These are phyloP conservation scores for Setaria italica DNA, from an alignment of 202 grass and related monocot genomes.

Conservation along the genomic window DNA sequence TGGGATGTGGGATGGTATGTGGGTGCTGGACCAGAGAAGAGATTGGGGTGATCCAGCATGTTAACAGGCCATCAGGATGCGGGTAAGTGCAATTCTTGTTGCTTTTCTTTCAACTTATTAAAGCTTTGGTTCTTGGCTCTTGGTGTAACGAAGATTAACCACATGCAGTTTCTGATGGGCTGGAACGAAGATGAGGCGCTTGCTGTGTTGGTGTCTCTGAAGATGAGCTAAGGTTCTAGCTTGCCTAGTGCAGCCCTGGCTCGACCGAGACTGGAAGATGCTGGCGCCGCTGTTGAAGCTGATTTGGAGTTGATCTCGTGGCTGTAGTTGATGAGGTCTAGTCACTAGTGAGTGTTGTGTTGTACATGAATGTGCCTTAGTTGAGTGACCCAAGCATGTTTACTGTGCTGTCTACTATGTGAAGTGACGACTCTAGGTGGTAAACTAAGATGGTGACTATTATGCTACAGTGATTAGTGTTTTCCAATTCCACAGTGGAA, in stretches of 20 bases:
- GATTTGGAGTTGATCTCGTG: background rate
- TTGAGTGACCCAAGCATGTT: constrained; percentile 8
- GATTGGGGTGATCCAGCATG: constrained; percentile 10
- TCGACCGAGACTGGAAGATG: background rate
- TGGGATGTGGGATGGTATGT: background rate
- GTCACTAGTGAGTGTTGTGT: background rate
- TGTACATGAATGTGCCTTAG: constrained; percentile 26
- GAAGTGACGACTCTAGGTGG: background rate
- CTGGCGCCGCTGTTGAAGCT: background rate
- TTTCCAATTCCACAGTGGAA: background rate
- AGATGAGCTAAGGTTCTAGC: background rate
- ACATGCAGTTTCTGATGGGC: constrained; percentile 14
- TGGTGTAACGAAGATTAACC: background rate
- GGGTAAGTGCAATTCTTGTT: constrained; percentile 30
- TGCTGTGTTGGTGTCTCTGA: background rate
- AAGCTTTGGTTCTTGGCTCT: background rate
- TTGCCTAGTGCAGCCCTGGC: background rate
- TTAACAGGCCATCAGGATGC: background rate
- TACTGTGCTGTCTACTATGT: background rate
- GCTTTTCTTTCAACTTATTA: background rate
- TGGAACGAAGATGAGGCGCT: background rate
- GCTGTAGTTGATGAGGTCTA: constrained; percentile 7
- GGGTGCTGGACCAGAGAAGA: background rate
- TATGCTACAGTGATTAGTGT: background rate
- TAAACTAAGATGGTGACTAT: background rate